Base-by-base conservation (phyloP, 2,329 filamentous ascomycete genomes). In the Pleurostoma richardsiae region DNA sequence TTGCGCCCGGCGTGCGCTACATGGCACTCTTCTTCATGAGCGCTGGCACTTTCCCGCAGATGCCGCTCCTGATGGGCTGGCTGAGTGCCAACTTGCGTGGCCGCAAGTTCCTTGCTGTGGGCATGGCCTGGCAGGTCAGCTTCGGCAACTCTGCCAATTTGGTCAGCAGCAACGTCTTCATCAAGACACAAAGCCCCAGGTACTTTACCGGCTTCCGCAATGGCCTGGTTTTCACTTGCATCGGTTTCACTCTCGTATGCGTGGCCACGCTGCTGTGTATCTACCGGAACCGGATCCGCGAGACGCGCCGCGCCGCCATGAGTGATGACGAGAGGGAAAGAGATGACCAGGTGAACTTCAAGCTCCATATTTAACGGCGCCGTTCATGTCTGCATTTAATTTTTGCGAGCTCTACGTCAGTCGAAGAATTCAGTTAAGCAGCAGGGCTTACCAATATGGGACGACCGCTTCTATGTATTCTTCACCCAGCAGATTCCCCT, bases 71-170 rank as follows among this genome's bases (percentile, higher is more conserved):
- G 10, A 57, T 59, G 52, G 54, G 52, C 2, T 46, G 45, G 45
- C 40, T 46, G 19, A 46, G 45, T 39, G 40, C 45, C 33, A 46
- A 46, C 10, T 29, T 46, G 26, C 30, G 45, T 4, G 45, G 45
- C 10, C 40, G 41, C 4, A 46, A 46, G 33, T 46, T 38, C 30
- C 64, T 69, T 27, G 66, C 65, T 5, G 60, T 72, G 5, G 68
- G 65, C 4, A 67, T 65, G 54, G 70, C 62, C 2, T 60, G 70
- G 53, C 64, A 68, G 55, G 57, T 66, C 3, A 67, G 67, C 3
- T 66, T 72, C 26, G 70, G 68, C n/a, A 72, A 72, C 52, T 70
- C 67, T 47, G 70, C 66, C 42, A 70, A 68, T 42, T 67, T 73
- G 44, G 58, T 72, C 6, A 63, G 62, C 4, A 59, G 61, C 29